A percentile compares a stretch with the other conserved stretches of the same genome.
Conservation (phyloP, 768 basidiomycete species). For the Kwoniella sp. region DNA sequence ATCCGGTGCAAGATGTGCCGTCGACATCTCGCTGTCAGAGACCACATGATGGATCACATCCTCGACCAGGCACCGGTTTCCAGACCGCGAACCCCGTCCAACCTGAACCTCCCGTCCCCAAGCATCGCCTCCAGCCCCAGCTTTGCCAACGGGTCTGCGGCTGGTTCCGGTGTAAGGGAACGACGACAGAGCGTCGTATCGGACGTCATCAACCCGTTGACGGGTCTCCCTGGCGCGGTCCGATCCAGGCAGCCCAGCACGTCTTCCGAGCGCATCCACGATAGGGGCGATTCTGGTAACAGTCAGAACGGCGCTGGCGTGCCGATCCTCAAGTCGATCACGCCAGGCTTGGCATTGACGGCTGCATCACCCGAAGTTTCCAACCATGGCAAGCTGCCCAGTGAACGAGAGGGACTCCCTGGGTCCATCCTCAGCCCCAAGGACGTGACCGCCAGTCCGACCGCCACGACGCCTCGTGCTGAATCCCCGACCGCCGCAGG, state of each 20-base stretch:
- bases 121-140: not conserved
- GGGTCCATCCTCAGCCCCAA: conserved; percentile 2
- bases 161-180: not conserved
- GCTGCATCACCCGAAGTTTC: conserved; percentile 23
- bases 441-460: conserved; percentile 1
- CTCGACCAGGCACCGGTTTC: conserved; percentile 46
- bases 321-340: conserved; percentile 18
- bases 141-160: conserved; percentile 1
- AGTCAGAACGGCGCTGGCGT: conserved; percentile 12
- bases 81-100: conserved; percentile 43
- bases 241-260: conserved; percentile 22
- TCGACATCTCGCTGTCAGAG: conserved; percentile 79
- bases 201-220: conserved; percentile 43
- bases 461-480: conserved; percentile 20
- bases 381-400: conserved; percentile 3
- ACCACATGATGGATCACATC: conserved; percentile 84
- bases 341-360: conserved; percentile 26
- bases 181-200: conserved; percentile 26
- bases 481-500: not conserved
- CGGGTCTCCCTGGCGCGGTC: conserved; percentile 31
- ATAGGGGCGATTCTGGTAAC: not conserved
- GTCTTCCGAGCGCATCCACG: not conserved
- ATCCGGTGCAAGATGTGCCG: conserved; percentile 92
- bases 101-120: conserved; percentile 35
- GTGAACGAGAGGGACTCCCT: conserved; percentile 6